These are phyloP conservation scores for Cylindrotheca fusiformis DNA, from an alignment of 108 stramenopile species.

Conservation along the genomic window DNA sequence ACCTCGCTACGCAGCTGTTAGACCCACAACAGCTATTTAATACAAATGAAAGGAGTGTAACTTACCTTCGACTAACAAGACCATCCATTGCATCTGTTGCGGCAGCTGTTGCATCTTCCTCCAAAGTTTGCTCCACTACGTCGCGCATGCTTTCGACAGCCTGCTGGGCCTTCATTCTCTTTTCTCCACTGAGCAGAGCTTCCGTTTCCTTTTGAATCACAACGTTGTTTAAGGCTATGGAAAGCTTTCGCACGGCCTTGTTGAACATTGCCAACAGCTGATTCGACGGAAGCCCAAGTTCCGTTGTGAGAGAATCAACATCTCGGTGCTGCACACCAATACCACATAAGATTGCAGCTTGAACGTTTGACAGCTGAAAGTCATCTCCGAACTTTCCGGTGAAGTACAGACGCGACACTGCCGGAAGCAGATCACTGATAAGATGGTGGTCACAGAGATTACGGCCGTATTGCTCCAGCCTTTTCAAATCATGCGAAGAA, in stretches of 20 bases:
- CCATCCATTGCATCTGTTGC: slow-evolving; percentile 60
- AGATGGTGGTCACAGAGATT: slow-evolving; percentile 99
- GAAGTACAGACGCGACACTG: slow-evolving; percentile 89
- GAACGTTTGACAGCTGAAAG: slow-evolving; percentile 82
- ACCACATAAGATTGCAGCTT: slow-evolving; percentile 87
- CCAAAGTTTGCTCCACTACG: slow-evolving; percentile 69
- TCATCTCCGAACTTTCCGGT: slow-evolving; percentile 72
- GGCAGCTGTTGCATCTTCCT: slow-evolving; percentile 77
- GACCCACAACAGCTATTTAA: no score
- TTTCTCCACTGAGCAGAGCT: slow-evolving; percentile 59
- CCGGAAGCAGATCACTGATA: slow-evolving; percentile 92
- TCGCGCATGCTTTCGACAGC: slow-evolving; percentile 52
- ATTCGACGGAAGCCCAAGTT: slow-evolving; percentile 85
- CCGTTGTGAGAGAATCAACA: slow-evolving; percentile 75
- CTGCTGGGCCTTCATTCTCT: slow-evolving; percentile 49
- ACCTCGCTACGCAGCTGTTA: no score
- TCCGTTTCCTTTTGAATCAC: slow-evolving; percentile 77
- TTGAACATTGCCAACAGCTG: slow-evolving; percentile 97
- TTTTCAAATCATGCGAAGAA: slow-evolving; percentile 95
- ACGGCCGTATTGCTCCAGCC: slow-evolving; percentile 94
- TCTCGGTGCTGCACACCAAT: slow-evolving; percentile 85
- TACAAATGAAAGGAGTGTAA: no score
- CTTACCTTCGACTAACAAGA: slow-evolving; percentile 16
- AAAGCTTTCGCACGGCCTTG: slow-evolving; percentile 91
- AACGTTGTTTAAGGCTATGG: slow-evolving; percentile 69